Base-by-base conservation (phyloP, 2,329 filamentous ascomycete species). In the Triangularia setosa region DNA sequence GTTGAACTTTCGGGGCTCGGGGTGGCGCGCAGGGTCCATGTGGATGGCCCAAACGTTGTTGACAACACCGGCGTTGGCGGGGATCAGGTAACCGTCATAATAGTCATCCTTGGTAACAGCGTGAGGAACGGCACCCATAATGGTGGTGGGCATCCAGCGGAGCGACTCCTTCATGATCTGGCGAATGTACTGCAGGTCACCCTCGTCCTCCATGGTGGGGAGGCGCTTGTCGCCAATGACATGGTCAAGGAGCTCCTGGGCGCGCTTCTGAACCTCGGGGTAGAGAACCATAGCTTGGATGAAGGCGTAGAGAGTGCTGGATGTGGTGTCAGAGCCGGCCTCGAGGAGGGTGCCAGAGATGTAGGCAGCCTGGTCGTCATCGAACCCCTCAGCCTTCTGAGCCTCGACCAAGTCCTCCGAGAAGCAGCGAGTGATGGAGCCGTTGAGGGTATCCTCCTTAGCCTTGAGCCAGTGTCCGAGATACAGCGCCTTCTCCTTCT, bases 261-360 rank as follows among this genome's bases (percentile, higher is more conserved):
- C 80, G 40, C 70, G 73, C 64, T 70, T 77, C 64, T 82, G 80
- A 0, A 81, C 78, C 9, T 75, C 76, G 7, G 73, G 73, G 40
- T 78, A 78, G 8, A 79, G 73, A 2, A 75, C 55, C 80, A 84
- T 82, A 5, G 83, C 83, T 21, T 80, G 73, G 1, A 81, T 72
- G 65, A 83, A 81, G 4, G 73, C 75, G 28, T 76, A 71, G 4
- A 83, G 73, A 0, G 75, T 78, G 30, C 72, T 72, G 33, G 75
- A 75, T 1, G 78, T 79, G 1, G 80, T 84, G 69, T 80, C 81
- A 6, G 77, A 77, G 21, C 75, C 79, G 7, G 74, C 79, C 33
- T 77, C 76, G 18, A 79, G 75, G 0, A 78, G 71, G 1, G 76
- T 74, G 12, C 76, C 77, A 0, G 72, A 71, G 25, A 76, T 73